Evolutionary conservation across 768 basidiomycete species (phyloP), one percentile per base, ranked within the genome.

Genomic region (Lactarius sp.): DNA sequence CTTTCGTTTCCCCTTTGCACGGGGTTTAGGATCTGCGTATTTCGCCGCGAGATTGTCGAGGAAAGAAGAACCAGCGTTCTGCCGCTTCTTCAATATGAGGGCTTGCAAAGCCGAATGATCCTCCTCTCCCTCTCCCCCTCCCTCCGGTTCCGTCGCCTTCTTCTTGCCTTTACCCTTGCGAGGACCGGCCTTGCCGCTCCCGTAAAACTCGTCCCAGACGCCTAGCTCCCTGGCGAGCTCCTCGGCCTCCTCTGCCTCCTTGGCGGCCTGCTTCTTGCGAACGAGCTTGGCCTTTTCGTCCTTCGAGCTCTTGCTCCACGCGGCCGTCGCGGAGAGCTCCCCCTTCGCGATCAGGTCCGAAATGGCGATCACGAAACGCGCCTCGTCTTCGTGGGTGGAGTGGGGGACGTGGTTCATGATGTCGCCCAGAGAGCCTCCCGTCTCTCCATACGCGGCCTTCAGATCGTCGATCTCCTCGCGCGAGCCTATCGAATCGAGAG

Each of bases 191-290:
- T 87, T 90, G 4, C 89, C 91, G 66, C 79, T 84, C 5, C 89
- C 91, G 70, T 90, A 93, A 69, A 94, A 94, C 69, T 94, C 92
- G 60, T 97, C 94, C 92, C 93, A 95, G 10, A 97, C 90, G 2
- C 94, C 94, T 16, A 98, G 75, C 66, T 92, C 91, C 68, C 85
- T 91, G 6, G 94, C 94, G 47, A 87, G 76, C 20, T 82, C 79
- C 73, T 92, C 94, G 4, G 94, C 94, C 69, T 96, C 92, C 60
- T 77, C 77, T 2, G 91, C 92, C 73, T 95, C 94, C 72, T 86
- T 88, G 65, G 85, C 79, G 1, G 85, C 83, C 69, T 83, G 82
- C 73, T 89, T 92, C 77, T 80, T 82, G 50, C 94, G 81, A 20
- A 85, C 82, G 67, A 87, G 80, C 67, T 81, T 85, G 5, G 86